Percentiles rank a stretch among this genome's conserved stretches.
phyloP scores from a whole-genome alignment of 1,284 basidiomycete species.

The Cryptococcus sp. region DNA sequence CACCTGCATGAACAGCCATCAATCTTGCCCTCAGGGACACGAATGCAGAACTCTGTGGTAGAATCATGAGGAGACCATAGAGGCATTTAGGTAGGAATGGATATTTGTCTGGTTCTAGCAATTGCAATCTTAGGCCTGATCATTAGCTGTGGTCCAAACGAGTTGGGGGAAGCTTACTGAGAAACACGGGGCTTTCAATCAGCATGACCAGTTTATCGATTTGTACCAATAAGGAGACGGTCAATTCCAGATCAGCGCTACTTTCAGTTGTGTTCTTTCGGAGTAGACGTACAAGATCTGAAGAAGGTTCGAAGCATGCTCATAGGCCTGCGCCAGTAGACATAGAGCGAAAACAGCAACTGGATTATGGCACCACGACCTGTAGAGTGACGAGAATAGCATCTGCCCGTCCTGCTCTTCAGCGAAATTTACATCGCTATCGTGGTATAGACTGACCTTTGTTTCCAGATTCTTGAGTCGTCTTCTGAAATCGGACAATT shows the following conservation, averaged over 20 bases:
- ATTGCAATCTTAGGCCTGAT: conserved; percentile 87
- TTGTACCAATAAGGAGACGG: conserved; percentile 89
- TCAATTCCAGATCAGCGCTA: conserved; percentile 94
- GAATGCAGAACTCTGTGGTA: conserved; percentile 96
- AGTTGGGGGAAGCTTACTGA: conserved; percentile 58
- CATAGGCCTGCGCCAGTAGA: conserved; percentile 93
- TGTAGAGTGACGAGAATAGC: conserved; percentile 86
- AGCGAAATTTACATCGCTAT: neutral
- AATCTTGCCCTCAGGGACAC: conserved; percentile 89
- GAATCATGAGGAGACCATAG: conserved; percentile 93
- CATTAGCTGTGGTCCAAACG: neutral
- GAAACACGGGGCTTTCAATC: conserved; percentile 97
- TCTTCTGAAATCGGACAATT: conserved; percentile 88
- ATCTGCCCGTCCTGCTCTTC: conserved; percentile 76
- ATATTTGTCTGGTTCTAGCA: conserved; percentile 94
- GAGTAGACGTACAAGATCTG: conserved; percentile 74
- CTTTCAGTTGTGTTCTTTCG: neutral
- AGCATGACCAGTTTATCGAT: conserved; percentile 98
- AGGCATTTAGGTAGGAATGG: conserved; percentile 96
- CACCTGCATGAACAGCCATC: conserved; percentile 90
- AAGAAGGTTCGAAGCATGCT: conserved; percentile 95
- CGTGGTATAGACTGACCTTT: conserved; percentile 55
- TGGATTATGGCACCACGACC: conserved; percentile 98
- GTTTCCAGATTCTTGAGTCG: conserved; percentile 89
- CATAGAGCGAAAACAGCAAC: conserved; percentile 95